phyloP scores from a whole-genome alignment of 1,284 basidiomycete genomes.

The Phaffia rhodozyma region DNA sequence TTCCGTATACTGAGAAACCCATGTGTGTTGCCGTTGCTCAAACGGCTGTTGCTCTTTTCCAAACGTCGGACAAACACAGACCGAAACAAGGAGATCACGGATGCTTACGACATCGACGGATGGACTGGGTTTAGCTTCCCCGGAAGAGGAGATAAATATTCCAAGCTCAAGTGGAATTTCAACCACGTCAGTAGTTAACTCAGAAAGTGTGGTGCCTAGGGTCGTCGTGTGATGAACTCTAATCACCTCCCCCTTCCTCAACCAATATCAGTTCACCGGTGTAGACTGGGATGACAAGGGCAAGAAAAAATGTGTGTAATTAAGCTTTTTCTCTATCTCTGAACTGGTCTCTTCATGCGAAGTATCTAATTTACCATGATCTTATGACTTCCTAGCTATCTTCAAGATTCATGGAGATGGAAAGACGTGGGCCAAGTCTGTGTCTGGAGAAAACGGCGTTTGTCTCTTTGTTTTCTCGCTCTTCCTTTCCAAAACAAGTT shows the following conservation, averaged over 20 bases:
- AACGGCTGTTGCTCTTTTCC: too few relatives aligned
- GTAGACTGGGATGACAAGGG: constrained; percentile 73
- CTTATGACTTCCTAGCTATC: constrained; percentile 20
- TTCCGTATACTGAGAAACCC: too few relatives aligned
- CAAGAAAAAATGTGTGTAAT: constrained; percentile 49
- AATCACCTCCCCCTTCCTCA: constrained; percentile 29
- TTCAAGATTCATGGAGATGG: constrained; percentile 43
- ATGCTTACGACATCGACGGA: constrained; percentile 56
- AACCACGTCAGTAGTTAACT: constrained; percentile 22
- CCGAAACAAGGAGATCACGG: constrained; percentile 43
- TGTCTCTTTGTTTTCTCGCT: not conserved
- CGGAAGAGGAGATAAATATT: constrained; percentile 56
- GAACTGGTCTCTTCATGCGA: too few relatives aligned
- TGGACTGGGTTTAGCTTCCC: constrained; percentile 82
- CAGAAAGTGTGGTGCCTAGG: not conserved
- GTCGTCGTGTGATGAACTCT: constrained; percentile 15
- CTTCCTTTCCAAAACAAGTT: not conserved
- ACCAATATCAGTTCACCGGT: constrained; percentile 43
- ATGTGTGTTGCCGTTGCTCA: too few relatives aligned
- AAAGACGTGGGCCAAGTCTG: constrained; percentile 41
- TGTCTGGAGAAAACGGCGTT: constrained; percentile 35
- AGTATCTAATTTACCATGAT: too few relatives aligned
- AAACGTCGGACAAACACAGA: constrained; percentile 14
- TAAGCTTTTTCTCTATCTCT: not conserved
- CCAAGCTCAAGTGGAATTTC: constrained; percentile 40